Evolutionary conservation across 2,329 filamentous ascomycete genomes (phyloP).

Genomic region (Trichocomaceae sp.): DNA sequence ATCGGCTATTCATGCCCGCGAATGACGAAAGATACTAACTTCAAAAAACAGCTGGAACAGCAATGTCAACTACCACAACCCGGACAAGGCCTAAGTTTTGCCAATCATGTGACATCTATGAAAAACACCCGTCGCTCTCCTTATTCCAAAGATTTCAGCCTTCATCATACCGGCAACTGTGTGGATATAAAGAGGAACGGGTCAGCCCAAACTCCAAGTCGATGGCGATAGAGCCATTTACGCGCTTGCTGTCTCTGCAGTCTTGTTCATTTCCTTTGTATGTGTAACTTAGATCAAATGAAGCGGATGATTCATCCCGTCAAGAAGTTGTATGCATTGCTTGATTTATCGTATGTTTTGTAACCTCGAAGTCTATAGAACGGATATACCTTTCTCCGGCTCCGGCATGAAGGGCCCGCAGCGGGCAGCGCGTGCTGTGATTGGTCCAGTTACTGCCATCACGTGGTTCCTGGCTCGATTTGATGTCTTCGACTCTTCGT

Average conservation of each 20-base stretch:
- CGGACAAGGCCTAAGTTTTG: constrained; percentile 56
- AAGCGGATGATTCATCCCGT: constrained; percentile 7
- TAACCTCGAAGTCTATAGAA: too few species aligned
- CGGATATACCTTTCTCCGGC: not conserved
- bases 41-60: constrained; percentile 71
- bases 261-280: constrained; percentile 13
- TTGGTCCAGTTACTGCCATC: not conserved
- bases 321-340: not conserved
- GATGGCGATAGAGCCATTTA: not conserved
- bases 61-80: constrained; percentile 94
- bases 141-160: not conserved
- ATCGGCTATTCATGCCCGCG: not conserved
- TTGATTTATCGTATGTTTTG: too few species aligned
- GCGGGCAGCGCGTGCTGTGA: too few species aligned
- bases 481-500: not conserved
- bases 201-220: constrained; percentile 6
- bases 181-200: not conserved
- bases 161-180: not conserved
- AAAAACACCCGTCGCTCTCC: not conserved
- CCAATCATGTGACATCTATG: not conserved
- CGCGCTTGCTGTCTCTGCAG: constrained; percentile 9
- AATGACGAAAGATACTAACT: not conserved
- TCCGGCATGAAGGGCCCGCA: not conserved
- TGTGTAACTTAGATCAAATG: constrained; percentile 15
- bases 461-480: constrained; percentile 7